Evolutionary conservation across 2,329 filamentous ascomycete species (phyloP).

Genomic region (Phialocephala sp.): DNA sequence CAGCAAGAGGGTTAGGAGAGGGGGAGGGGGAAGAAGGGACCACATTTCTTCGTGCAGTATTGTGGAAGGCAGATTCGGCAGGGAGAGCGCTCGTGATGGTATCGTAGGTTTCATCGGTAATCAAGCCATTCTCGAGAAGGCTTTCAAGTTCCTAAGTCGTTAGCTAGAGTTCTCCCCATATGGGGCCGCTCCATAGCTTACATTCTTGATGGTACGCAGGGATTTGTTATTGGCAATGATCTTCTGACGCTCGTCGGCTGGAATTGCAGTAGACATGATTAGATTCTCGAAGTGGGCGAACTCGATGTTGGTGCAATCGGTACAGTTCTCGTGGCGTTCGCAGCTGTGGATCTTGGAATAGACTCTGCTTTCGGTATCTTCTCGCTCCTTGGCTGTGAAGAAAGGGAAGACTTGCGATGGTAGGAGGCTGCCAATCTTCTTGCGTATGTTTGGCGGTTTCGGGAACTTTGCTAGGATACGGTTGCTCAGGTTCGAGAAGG

Average conservation of each 20-base stretch:
- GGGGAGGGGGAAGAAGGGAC: constrained; percentile 48
- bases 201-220: constrained; percentile 45
- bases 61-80: constrained; percentile 63
- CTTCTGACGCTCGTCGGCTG: constrained; percentile 41
- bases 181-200: constrained; percentile 23
- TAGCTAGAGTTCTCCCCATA: constrained; percentile 21
- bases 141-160: constrained; percentile 80
- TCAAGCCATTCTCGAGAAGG: constrained; percentile 81
- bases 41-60: constrained; percentile 29
- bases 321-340: constrained; percentile 34
- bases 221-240: constrained; percentile 44
- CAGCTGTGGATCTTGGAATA: constrained; percentile 17
- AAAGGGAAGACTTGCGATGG: constrained; percentile 17
- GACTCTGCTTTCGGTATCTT: constrained; percentile 25
- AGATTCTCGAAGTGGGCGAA: constrained; percentile 37
- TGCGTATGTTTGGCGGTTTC: background rate
- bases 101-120: constrained; percentile 77
- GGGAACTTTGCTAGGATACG: background rate
- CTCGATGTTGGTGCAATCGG: constrained; percentile 33
- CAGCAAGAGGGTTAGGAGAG: constrained; percentile 37
- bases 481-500: background rate
- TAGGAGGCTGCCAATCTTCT: constrained; percentile 3
- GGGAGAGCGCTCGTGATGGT: constrained; percentile 78
- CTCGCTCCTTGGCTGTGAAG: constrained; percentile 31
- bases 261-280: constrained; percentile 37